phyloP scores from a whole-genome alignment of 257 asterid species.

The Thymus quinquecostatus region DNA sequence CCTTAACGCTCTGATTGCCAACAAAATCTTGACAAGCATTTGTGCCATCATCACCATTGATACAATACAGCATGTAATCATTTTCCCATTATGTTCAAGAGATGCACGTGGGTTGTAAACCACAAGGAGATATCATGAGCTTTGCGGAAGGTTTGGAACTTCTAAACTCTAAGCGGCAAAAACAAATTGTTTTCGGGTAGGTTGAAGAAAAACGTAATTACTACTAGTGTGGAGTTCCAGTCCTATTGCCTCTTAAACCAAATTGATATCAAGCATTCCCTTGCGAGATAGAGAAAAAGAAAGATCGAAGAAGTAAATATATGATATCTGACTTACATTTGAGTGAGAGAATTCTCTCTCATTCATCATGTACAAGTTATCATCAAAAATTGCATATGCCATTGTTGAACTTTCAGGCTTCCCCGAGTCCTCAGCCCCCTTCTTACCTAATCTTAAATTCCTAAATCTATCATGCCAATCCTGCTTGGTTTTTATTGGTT shows the following conservation, averaged over 20 bases:
- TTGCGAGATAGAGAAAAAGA: slow-evolving; percentile 12
- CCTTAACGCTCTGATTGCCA: no score
- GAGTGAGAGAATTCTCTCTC: slow-evolving; percentile 60
- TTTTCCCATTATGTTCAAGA: slow-evolving; percentile 15
- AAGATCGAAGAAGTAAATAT: slow-evolving; percentile 12
- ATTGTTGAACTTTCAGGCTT: slow-evolving; percentile 67
- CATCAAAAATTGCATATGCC: slow-evolving; percentile 90
- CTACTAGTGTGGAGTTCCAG: not conserved
- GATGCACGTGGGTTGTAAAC: not conserved
- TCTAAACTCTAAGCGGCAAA: not conserved
- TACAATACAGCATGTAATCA: no score
- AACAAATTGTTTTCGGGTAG: not conserved
- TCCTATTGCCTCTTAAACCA: not conserved
- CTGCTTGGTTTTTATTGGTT: slow-evolving; percentile 73
- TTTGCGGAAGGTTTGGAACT: not conserved
- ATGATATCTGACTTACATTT: slow-evolving; percentile 49
- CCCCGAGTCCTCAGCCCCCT: slow-evolving; percentile 59
- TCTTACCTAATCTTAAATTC: slow-evolving; percentile 72
- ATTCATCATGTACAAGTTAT: slow-evolving; percentile 67
- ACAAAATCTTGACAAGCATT: no score
- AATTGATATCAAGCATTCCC: slow-evolving; percentile 18
- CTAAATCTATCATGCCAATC: slow-evolving; percentile 90
- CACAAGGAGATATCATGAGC: slow-evolving; percentile 14
- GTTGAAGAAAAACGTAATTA: not conserved
- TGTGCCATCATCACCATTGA: no score